phyloP scores from a whole-genome alignment of 345 rosid species.

The Aquilaria malaccensis region DNA sequence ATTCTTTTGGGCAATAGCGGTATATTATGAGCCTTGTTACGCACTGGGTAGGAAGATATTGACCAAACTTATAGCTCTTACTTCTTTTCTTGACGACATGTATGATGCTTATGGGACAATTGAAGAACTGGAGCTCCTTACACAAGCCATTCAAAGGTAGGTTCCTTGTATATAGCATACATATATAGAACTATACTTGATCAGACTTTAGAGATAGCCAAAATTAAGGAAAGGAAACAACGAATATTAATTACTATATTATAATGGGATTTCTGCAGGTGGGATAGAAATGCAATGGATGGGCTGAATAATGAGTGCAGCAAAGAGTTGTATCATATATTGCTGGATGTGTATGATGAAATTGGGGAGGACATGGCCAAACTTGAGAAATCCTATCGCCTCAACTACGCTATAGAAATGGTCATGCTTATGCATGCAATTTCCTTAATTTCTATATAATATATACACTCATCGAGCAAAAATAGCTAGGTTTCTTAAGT shows the following conservation, averaged over 20 bases:
- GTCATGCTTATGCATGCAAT: not conserved
- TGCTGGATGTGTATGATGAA: not conserved
- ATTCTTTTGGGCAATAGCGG: conserved; percentile 18
- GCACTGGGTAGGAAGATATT: conserved; percentile 2
- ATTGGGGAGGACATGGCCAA: not conserved
- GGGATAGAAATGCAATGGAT: not conserved
- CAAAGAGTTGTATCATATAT: not conserved
- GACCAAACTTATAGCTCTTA: conserved; percentile 11
- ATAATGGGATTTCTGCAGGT: not conserved
- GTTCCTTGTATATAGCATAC: too few species aligned
- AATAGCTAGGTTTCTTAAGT: not conserved
- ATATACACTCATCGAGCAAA: not conserved
- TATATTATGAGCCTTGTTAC: conserved; percentile 19
- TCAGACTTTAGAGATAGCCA: too few species aligned
- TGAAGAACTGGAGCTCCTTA: conserved; percentile 18
- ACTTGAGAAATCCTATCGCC: not conserved
- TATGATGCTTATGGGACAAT: conserved; percentile 17
- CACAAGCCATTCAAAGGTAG: conserved; percentile 13
- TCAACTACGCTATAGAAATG: not conserved
- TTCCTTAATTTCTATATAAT: too few species aligned
- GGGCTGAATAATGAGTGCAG: not conserved
- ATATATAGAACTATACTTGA: too few species aligned
- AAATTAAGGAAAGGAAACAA: too few species aligned
- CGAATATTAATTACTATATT: too few species aligned
- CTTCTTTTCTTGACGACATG: conserved; percentile 17